A percentile compares a stretch with the other conserved stretches of the same genome.
Evolutionary conservation across 768 basidiomycete species (phyloP).

Genomic region (Agaricus sinodeliciosus): DNA sequence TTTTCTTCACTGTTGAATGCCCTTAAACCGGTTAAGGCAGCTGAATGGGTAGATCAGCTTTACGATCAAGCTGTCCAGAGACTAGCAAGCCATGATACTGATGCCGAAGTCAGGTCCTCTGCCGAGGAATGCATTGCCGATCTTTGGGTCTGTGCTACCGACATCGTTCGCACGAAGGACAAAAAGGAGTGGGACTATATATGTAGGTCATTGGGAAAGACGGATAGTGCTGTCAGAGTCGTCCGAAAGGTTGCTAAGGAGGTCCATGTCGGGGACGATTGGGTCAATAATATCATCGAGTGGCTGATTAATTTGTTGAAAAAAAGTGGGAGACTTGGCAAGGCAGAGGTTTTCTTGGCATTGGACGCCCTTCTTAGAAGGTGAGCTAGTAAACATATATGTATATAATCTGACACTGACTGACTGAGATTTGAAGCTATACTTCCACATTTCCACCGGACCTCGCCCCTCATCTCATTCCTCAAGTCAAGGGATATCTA

Average conservation of each 20-base stretch:
- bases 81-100: constrained; percentile 76
- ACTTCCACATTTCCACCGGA: constrained; percentile 41
- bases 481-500: constrained; percentile 72
- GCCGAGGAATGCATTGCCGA: constrained; percentile 83
- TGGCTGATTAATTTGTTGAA: constrained; percentile 71
- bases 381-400: constrained; percentile 25
- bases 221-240: constrained; percentile 72
- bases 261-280: constrained; percentile 62
- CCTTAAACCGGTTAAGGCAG: constrained; percentile 58
- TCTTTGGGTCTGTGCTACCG: constrained; percentile 82
- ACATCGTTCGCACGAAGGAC: constrained; percentile 54
- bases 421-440: constrained; percentile 22
- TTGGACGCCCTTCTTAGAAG: constrained; percentile 66
- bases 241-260: constrained; percentile 79
- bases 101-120: constrained; percentile 79
- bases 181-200: constrained; percentile 79
- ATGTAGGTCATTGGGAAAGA: constrained; percentile 62
- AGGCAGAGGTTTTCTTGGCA: constrained; percentile 73
- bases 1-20: constrained; percentile 79
- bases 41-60: constrained; percentile 63
- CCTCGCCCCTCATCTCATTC: constrained; percentile 57
- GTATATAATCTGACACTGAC: not conserved
- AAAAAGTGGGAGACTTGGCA: constrained; percentile 74
- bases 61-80: constrained; percentile 71
- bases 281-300: constrained; percentile 76